A percentile compares a stretch with the other conserved stretches of the same genome.
Evolutionary conservation across 306 rosid species (phyloP).

Genomic region (Dicorynia guianensis): DNA sequence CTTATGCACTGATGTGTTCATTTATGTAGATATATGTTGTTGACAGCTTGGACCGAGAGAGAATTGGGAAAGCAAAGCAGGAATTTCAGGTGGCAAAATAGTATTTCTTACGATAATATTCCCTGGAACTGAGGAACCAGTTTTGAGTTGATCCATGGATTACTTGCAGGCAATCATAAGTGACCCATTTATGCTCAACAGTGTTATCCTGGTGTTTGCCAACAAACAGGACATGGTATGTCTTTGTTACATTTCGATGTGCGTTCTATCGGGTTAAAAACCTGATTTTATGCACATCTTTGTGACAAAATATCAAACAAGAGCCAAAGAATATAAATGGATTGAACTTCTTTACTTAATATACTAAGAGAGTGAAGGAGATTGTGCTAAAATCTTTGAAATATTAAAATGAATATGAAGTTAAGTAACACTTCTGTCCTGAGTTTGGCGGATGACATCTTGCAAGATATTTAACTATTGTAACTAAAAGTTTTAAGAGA

Average conservation of each 20-base stretch:
- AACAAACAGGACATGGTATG: slow-evolving; percentile 98
- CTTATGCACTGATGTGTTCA: slow-evolving; percentile 24
- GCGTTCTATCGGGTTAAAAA: slow-evolving; percentile 26
- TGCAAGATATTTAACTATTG: no score
- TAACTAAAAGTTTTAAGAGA: no score
- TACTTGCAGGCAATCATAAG: slow-evolving; percentile 86
- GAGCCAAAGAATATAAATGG: slow-evolving; percentile 26
- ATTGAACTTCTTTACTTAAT: slow-evolving; percentile 14
- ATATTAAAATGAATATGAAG: no score
- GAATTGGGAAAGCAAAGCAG: slow-evolving; percentile 85
- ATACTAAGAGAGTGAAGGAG: slow-evolving; percentile 1
- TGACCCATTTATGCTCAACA: slow-evolving; percentile 96
- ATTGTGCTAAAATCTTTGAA: not conserved
- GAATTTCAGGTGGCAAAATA: slow-evolving; percentile 82
- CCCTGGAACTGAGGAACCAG: slow-evolving; percentile 4
- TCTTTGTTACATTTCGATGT: slow-evolving; percentile 37
- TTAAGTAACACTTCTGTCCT: no score
- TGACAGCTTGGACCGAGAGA: slow-evolving; percentile 93
- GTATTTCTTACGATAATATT: slow-evolving; percentile 34
- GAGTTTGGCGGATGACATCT: no score
- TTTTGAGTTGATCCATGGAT: slow-evolving; percentile 38
- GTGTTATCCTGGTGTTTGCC: slow-evolving; percentile 94
- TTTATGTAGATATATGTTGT: slow-evolving; percentile 85
- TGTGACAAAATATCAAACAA: slow-evolving; percentile 15
- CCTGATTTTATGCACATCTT: not conserved